These are phyloP conservation scores for Eucalyptus erythrocorys DNA, from an alignment of 345 rosid genomes.

Conservation along the genomic window DNA sequence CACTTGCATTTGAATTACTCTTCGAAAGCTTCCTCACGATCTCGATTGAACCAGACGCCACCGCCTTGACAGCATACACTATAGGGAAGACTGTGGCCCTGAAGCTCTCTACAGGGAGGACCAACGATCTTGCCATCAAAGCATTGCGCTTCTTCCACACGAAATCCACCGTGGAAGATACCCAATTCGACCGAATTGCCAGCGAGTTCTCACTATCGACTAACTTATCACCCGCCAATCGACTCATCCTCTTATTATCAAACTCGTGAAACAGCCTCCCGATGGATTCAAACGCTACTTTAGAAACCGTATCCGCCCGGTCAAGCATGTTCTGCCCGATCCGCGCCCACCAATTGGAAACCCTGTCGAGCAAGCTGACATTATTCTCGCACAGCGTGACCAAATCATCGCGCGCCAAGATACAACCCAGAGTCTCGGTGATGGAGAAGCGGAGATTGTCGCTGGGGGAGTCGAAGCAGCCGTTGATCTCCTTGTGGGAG, in stretches of 20 bases:
- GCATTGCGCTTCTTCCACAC: slow-evolving; percentile 75
- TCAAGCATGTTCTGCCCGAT: slow-evolving; percentile 87
- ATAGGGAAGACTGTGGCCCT: slow-evolving; percentile 80
- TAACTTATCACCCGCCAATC: slow-evolving; percentile 93
- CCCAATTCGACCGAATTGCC: slow-evolving; percentile 91
- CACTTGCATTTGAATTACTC: slow-evolving; percentile 26
- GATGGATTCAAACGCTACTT: slow-evolving; percentile 93
- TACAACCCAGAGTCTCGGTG: slow-evolving; percentile 85
- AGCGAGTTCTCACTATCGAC: slow-evolving; percentile 90
- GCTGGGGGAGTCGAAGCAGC: slow-evolving; percentile 66
- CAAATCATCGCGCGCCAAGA: slow-evolving; percentile 85
- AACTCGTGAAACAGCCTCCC: slow-evolving; percentile 89
- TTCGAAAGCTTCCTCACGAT: slow-evolving; percentile 68
- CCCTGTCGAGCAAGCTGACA: slow-evolving; percentile 68
- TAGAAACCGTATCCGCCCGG: slow-evolving; percentile 70
- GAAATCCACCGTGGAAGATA: slow-evolving; percentile 71
- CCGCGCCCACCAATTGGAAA: slow-evolving; percentile 80
- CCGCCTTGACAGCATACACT: slow-evolving; percentile 79
- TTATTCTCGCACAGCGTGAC: slow-evolving; percentile 84
- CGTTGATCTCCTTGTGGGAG: slow-evolving; percentile 60
- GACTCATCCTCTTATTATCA: slow-evolving; percentile 84
- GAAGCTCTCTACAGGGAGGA: slow-evolving; percentile 82
- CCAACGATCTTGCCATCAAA: slow-evolving; percentile 74
- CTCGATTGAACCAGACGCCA: slow-evolving; percentile 79
- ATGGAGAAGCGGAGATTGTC: slow-evolving; percentile 75